Percentiles rank a stretch among this genome's conserved stretches.
phyloP scores from a whole-genome alignment of 208 protist genomes.

The Acanthamoeba royreba region DNA sequence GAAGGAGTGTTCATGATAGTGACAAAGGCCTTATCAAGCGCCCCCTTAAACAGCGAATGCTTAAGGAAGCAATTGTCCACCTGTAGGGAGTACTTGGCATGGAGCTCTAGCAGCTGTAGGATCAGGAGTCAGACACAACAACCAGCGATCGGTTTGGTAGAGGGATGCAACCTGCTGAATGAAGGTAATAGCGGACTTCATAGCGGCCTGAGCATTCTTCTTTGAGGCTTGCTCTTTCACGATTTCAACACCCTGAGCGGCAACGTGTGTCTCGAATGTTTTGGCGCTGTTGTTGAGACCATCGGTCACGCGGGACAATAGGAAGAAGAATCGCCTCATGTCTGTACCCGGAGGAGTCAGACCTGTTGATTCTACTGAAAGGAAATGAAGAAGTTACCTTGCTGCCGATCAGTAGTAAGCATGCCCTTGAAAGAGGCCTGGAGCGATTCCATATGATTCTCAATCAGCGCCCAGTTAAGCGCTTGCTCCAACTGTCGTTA shows the following conservation, averaged over 20 bases:
- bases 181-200: neutral
- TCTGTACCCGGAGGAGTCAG: neutral
- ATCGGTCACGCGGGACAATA: neutral
- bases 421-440: slow-evolving; percentile 6
- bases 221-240: neutral
- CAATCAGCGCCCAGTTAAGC: neutral
- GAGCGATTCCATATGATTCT: slow-evolving; percentile 19
- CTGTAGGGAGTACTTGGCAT: neutral
- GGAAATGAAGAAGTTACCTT: neutral
- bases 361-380: neutral
- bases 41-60: neutral
- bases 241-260: neutral
- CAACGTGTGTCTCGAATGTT: neutral
- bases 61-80: neutral
- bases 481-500: neutral
- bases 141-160: neutral
- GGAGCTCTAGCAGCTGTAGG: neutral
- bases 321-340: slow-evolving; percentile 17
- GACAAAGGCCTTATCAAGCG: slow-evolving; percentile 18
- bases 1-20: neutral
- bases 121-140: neutral
- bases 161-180: neutral
- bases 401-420: neutral
- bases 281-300: neutral
- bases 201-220: neutral